phyloP scores from a whole-genome alignment of 2,329 filamentous ascomycete species.

The Sporothrix pseudoabietina region DNA sequence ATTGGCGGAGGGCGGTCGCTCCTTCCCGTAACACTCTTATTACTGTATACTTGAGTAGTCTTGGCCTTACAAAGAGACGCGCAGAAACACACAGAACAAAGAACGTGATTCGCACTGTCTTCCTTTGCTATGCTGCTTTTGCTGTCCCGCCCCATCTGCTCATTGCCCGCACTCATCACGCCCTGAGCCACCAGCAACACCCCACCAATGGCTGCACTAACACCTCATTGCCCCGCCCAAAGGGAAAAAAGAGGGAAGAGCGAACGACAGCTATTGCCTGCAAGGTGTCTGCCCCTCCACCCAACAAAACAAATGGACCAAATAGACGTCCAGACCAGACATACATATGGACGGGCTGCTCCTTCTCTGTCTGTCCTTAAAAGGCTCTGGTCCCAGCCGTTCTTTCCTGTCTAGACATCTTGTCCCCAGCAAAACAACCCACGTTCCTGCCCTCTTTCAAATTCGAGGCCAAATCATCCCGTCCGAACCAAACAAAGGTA shows the following conservation, averaged over 20 bases:
- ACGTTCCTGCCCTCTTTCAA: conserved; percentile 18
- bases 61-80: not conserved
- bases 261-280: not conserved
- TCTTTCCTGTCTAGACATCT: conserved; percentile 23
- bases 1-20: not conserved
- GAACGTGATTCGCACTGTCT: conserved; percentile 13
- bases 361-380: conserved; percentile 23
- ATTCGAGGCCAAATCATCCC: not conserved
- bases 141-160: conserved; percentile 14
- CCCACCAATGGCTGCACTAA: conserved; percentile 29
- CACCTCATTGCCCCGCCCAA: conserved; percentile 31
- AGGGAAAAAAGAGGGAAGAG: conserved; percentile 19
- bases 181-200: conserved; percentile 20
- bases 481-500: conserved; percentile 25
- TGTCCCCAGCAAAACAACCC: not conserved
- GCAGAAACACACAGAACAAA: not conserved
- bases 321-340: conserved; percentile 2
- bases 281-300: conserved; percentile 20
- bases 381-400: conserved; percentile 15
- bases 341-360: conserved; percentile 5
- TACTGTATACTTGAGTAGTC: not conserved
- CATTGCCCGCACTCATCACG: conserved; percentile 23
- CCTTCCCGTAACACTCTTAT: not conserved
- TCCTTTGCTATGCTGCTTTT: not conserved
- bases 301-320: conserved; percentile 19